Conservation (phyloP, 495 filamentous ascomycete genomes). For the Hypoxylon crocopeplum region DNA sequence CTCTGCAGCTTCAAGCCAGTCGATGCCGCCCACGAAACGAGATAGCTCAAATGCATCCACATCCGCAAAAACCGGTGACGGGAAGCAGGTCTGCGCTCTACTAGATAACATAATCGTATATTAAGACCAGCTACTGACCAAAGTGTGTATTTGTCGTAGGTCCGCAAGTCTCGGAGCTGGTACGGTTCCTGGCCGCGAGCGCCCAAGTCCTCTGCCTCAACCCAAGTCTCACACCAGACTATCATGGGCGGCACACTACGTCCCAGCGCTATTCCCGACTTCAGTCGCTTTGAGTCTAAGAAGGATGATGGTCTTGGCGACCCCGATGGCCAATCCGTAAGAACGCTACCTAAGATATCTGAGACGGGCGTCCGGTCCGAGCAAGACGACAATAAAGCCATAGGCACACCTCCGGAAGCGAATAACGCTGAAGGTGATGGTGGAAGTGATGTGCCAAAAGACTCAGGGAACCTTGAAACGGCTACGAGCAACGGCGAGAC, state of each 20-base stretch:
- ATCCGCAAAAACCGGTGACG: constrained; percentile 19
- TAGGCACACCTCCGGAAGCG: constrained; percentile 18
- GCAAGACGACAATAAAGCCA: constrained; percentile 36
- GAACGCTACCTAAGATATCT: constrained; percentile 38
- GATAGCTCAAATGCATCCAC: constrained; percentile 20
- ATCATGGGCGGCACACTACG: constrained; percentile 64
- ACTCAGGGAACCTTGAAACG: constrained; percentile 10
- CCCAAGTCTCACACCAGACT: constrained; percentile 77
- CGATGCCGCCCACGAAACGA: constrained; percentile 28
- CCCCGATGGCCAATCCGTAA: constrained; percentile 29
- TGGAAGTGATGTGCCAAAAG: constrained; percentile 1
- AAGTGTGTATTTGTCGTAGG: constrained; percentile 39
- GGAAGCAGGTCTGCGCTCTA: constrained; percentile 29
- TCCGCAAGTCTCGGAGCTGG: constrained; percentile 67
- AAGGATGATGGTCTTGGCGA: constrained; percentile 40
- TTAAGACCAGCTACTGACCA: constrained; percentile 14
- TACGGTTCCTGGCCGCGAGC: constrained; percentile 70
- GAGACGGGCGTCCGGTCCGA: constrained; percentile 30
- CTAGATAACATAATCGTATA: constrained; percentile 8
- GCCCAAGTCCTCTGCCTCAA: constrained; percentile 73
- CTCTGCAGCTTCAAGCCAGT: constrained; percentile 14
- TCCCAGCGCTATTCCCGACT: constrained; percentile 47
- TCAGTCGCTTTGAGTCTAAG: constrained; percentile 55
- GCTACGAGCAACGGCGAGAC: constrained; percentile 6
- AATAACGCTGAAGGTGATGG: constrained; percentile 8